Evolutionary conservation across 73 alveolate genomes (phyloP).

Genomic region (Paramecium octaurelia): DNA sequence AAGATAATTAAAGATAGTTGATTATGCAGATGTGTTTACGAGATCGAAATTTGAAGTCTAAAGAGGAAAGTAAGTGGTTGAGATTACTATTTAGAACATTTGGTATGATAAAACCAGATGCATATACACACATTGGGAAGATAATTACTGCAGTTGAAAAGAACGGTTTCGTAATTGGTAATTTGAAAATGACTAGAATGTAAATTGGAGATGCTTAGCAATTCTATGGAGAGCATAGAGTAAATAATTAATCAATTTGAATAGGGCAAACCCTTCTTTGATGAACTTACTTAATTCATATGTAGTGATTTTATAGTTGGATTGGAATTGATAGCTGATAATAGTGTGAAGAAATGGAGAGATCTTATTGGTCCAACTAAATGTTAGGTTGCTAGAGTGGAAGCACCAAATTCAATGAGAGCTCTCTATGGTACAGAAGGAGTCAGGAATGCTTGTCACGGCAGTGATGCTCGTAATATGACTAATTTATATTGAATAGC

Average conservation of each 20-base stretch:
- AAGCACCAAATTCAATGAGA: conserved; percentile 91
- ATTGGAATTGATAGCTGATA: conserved; percentile 88
- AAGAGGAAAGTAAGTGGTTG: conserved; percentile 61
- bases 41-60: conserved; percentile 75
- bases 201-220: conserved; percentile 71
- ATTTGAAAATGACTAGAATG: conserved; percentile 91
- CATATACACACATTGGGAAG: conserved; percentile 91
- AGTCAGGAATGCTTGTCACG: conserved; percentile 95
- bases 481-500: conserved; percentile 48
- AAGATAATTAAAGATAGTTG: conserved; percentile 89
- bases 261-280: conserved; percentile 90
- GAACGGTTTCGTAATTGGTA: conserved; percentile 85
- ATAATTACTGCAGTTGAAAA: conserved; percentile 78
- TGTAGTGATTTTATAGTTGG: conserved; percentile 93
- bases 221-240: conserved; percentile 81
- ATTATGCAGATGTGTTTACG: conserved; percentile 95
- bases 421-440: conserved; percentile 95
- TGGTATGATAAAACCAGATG: conserved; percentile 97
- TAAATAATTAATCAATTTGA: not conserved
- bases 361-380: conserved; percentile 94
- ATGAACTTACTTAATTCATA: conserved; percentile 79
- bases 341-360: conserved; percentile 91
- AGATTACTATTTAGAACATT: conserved; percentile 71
- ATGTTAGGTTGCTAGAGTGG: conserved; percentile 77
- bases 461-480: conserved; percentile 74